A percentile compares a stretch with the other conserved stretches of the same genome.
These are phyloP conservation scores for Mrakia blollopis DNA, from an alignment of 768 basidiomycete genomes.

Conservation along the genomic window DNA sequence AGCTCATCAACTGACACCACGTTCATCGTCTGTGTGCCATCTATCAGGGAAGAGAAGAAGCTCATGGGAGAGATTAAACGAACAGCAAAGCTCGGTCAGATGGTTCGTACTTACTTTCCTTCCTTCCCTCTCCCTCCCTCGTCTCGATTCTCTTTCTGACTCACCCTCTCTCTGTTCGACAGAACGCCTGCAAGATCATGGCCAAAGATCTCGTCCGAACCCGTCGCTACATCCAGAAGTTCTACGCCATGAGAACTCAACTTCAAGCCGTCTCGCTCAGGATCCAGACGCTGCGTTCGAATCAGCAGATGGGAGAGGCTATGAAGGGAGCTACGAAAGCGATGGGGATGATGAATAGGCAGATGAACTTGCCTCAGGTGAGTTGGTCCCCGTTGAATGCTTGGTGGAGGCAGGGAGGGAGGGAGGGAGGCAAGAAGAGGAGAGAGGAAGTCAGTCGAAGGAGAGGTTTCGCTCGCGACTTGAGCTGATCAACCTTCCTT, in stretches of 20 bases:
- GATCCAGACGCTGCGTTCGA: constrained; percentile 92
- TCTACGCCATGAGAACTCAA: constrained; percentile 98
- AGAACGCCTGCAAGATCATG: constrained; percentile 99
- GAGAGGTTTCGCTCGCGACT: neutral
- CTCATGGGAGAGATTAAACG: constrained; percentile 92
- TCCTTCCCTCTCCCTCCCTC: neutral
- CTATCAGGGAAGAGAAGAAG: constrained; percentile 67
- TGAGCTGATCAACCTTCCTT: neutral
- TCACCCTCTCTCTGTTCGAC: constrained; percentile 13
- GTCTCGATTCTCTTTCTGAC: neutral
- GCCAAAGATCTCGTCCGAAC: constrained; percentile 98
- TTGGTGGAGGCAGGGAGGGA: neutral
- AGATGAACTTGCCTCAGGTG: constrained; percentile 75
- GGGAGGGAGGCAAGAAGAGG: too few species aligned
- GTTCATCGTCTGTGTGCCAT: too few species aligned
- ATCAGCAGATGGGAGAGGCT: constrained; percentile 98
- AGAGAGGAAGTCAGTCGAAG: too few species aligned
- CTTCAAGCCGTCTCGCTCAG: constrained; percentile 90
- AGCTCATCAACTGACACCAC: neutral
- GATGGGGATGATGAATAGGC: constrained; percentile 96
- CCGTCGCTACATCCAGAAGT: constrained; percentile 90
- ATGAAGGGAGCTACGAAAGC: constrained; percentile 98
- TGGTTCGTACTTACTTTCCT: constrained; percentile 52
- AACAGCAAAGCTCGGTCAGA: constrained; percentile 89
- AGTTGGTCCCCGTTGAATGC: neutral